These are phyloP conservation scores for Xylaria castorea DNA, from an alignment of 495 filamentous ascomycete genomes.

Conservation along the genomic window DNA sequence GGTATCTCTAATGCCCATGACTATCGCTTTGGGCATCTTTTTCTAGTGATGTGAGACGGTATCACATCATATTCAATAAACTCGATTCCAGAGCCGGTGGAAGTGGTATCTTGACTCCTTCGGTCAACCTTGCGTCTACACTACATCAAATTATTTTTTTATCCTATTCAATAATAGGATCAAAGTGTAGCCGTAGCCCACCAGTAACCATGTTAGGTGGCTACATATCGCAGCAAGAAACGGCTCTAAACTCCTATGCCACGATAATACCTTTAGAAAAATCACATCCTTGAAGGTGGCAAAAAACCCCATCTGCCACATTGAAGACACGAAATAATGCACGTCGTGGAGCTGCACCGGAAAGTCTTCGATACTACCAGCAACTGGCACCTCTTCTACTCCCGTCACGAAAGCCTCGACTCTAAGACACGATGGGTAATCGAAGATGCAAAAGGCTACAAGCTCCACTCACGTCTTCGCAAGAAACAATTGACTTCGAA, in stretches of 20 bases:
- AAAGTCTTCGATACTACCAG: slow-evolving; percentile 23
- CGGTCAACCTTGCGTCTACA: too few relatives aligned
- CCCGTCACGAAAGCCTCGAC: slow-evolving; percentile 23
- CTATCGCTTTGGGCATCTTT: too few relatives aligned
- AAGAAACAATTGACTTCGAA: background rate
- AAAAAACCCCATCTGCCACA: slow-evolving; percentile 1
- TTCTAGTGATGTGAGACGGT: too few relatives aligned
- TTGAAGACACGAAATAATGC: slow-evolving; percentile 6
- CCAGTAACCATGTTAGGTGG: slow-evolving; percentile 8
- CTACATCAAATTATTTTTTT: background rate
- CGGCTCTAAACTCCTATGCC: background rate
- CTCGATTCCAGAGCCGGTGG: background rate
- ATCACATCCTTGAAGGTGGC: background rate
- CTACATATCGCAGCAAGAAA: slow-evolving; percentile 4
- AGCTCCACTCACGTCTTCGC: slow-evolving; percentile 19
- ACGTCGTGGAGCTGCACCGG: slow-evolving; percentile 24
- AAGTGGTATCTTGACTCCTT: background rate
- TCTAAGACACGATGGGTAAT: slow-evolving; percentile 29
- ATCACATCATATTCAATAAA: background rate
- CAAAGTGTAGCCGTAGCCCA: slow-evolving; percentile 27
- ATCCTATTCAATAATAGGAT: background rate
- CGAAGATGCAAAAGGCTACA: slow-evolving; percentile 8
- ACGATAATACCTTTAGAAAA: background rate
- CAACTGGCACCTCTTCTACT: slow-evolving; percentile 26
- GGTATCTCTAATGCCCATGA: too few relatives aligned